These are phyloP conservation scores for Linnemannia hyalina DNA, from an alignment of 192 early-diverging fungal species.

Conservation along the genomic window DNA sequence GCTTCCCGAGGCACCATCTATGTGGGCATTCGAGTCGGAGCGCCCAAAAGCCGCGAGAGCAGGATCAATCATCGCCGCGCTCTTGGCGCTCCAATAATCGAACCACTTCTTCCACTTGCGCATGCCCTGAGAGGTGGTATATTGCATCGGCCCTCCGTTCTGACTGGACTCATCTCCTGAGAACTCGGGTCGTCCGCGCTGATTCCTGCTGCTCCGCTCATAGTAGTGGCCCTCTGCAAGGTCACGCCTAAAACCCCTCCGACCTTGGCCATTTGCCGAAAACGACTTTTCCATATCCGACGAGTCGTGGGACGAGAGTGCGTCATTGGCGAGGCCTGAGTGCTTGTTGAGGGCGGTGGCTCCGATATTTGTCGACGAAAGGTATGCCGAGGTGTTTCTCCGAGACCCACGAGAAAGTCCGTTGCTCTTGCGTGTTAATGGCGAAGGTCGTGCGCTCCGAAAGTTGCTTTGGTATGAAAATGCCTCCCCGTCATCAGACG, in stretches of 20 bases:
- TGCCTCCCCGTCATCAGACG: slow-evolving; percentile 51
- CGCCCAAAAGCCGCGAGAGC: slow-evolving; percentile 49
- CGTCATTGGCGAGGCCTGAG: slow-evolving; percentile 1
- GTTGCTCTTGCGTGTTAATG: slow-evolving; percentile 7
- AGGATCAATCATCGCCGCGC: slow-evolving; percentile 49
- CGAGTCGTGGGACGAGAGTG: slow-evolving; percentile 38
- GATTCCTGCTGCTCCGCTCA: not conserved
- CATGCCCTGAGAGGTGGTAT: slow-evolving; percentile 53
- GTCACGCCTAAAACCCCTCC: not conserved
- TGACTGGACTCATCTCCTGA: slow-evolving; percentile 47
- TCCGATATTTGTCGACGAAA: slow-evolving; percentile 11
- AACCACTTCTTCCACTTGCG: slow-evolving; percentile 55
- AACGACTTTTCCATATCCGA: slow-evolving; percentile 33
- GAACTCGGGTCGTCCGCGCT: slow-evolving; percentile 8
- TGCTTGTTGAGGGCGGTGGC: slow-evolving; percentile 2
- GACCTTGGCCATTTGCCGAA: not conserved
- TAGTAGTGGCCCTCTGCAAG: not conserved
- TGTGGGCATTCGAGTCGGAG: slow-evolving; percentile 13
- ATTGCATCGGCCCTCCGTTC: slow-evolving; percentile 37
- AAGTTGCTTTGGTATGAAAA: slow-evolving; percentile 50
- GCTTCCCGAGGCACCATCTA: slow-evolving; percentile 21
- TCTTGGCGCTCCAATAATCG: slow-evolving; percentile 50
- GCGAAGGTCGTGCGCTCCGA: slow-evolving; percentile 34
- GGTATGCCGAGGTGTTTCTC: slow-evolving; percentile 24
- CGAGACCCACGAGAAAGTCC: not conserved